phyloP scores from a whole-genome alignment of 345 rosid species.

The Conringia planisiliqua region DNA sequence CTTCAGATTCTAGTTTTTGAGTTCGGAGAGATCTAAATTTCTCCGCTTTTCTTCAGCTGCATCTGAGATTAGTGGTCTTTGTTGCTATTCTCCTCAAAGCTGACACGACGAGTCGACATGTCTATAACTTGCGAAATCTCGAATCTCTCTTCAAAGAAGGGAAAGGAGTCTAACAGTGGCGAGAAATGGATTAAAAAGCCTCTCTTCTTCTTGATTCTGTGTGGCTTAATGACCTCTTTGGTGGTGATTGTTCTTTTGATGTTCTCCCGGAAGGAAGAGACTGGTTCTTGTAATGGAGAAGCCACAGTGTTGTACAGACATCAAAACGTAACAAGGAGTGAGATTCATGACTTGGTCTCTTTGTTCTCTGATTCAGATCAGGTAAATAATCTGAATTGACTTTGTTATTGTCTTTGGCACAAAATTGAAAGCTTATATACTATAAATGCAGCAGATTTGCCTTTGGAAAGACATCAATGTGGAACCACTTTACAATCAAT shows the following conservation, averaged over 20 bases:
- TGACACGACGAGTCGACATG: constrained; percentile 43
- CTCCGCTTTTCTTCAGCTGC: constrained; percentile 4
- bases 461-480: background rate
- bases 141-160: constrained; percentile 45
- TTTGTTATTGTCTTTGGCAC: background rate
- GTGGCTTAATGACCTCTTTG: constrained; percentile 22
- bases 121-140: constrained; percentile 47
- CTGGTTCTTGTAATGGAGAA: constrained; percentile 43
- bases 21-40: constrained; percentile 19
- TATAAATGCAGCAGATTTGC: background rate
- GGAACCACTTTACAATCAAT: background rate
- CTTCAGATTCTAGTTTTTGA: constrained; percentile 4
- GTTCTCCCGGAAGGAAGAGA: constrained; percentile 31
- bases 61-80: constrained; percentile 29
- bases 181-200: constrained; percentile 45
- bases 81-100: constrained; percentile 33
- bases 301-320: constrained; percentile 46
- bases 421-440: background rate
- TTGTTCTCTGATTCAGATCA: constrained; percentile 62
- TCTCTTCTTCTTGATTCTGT: constrained; percentile 41
- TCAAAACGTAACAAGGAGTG: constrained; percentile 63
- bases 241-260: constrained; percentile 36
- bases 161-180: constrained; percentile 38
- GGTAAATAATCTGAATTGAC: constrained; percentile 33
- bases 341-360: constrained; percentile 58